Evolutionary conservation across 345 rosid genomes (phyloP).

Genomic region (Hibiscus syriacus): DNA sequence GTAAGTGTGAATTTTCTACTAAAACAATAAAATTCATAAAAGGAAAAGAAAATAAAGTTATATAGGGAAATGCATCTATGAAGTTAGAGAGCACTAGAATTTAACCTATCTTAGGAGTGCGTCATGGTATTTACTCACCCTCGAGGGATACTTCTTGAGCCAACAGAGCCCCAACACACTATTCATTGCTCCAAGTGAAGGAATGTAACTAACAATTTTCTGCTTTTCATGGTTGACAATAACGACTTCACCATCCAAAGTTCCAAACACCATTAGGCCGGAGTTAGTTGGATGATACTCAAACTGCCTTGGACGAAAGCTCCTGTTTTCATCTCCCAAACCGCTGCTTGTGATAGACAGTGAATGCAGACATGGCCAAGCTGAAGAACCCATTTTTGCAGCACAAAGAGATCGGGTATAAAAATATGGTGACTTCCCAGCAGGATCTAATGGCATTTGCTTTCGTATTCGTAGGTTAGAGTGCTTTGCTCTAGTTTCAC

Average conservation of each 20-base stretch:
- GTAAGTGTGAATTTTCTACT: background rate
- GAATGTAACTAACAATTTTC: slow-evolving; percentile 62
- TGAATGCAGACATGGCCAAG: slow-evolving; percentile 71
- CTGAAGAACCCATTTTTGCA: slow-evolving; percentile 75
- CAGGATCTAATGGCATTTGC: slow-evolving; percentile 22
- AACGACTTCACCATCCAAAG: slow-evolving; percentile 90
- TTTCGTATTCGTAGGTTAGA: slow-evolving; percentile 14
- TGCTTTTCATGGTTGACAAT: slow-evolving; percentile 82
- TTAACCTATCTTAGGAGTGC: background rate
- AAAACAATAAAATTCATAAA: background rate
- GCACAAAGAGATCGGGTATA: slow-evolving; percentile 80
- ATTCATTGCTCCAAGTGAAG: slow-evolving; percentile 67
- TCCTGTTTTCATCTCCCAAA: slow-evolving; percentile 33
- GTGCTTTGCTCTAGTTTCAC: slow-evolving; percentile 57
- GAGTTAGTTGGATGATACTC: slow-evolving; percentile 85
- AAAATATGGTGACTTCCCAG: slow-evolving; percentile 44
- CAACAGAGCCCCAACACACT: slow-evolving; percentile 93
- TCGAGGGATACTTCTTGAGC: slow-evolving; percentile 77
- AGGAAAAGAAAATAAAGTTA: background rate
- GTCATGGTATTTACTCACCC: slow-evolving; percentile 37
- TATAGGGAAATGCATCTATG: background rate
- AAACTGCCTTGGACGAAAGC: slow-evolving; percentile 85
- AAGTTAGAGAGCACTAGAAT: background rate
- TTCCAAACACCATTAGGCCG: slow-evolving; percentile 79
- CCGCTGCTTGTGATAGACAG: slow-evolving; percentile 42